Percentiles rank a stretch among this genome's conserved stretches.
These are phyloP conservation scores for Ceratobasidium sp. DNA, from an alignment of 1,284 basidiomycete genomes.

Conservation along the genomic window DNA sequence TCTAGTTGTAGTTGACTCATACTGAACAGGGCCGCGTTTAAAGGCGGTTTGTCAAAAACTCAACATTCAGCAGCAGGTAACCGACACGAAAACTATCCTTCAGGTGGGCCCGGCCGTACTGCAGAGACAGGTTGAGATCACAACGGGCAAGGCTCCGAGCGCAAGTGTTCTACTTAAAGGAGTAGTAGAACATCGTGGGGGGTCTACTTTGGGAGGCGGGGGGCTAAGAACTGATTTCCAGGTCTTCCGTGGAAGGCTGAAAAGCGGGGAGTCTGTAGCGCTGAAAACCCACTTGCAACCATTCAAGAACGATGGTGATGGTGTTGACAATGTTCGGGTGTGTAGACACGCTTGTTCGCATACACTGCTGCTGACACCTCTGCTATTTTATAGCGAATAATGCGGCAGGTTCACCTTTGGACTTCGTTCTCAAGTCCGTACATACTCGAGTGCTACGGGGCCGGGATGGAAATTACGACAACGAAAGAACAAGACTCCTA, in stretches of 20 bases:
- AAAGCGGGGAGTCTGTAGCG: constrained; percentile 6
- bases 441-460: constrained; percentile 16
- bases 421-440: constrained; percentile 13
- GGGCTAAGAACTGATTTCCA: background rate
- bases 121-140: background rate
- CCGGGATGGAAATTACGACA: constrained; percentile 23
- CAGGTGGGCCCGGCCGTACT: background rate
- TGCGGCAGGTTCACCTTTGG: constrained; percentile 27
- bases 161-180: constrained; percentile 1
- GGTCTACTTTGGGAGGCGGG: too few relatives aligned
- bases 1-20: background rate
- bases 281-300: background rate
- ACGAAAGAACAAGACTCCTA: constrained; percentile 1
- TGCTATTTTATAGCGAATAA: background rate
- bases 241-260: background rate
- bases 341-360: too few relatives aligned
- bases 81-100: background rate
- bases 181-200: background rate
- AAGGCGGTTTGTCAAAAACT: constrained; percentile 1
- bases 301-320: background rate
- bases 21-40: background rate
- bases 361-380: too few relatives aligned
- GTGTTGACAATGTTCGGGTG: background rate
- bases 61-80: background rate
- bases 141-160: background rate